Evolutionary conservation across 805 yeast genomes (phyloP), one percentile per base, ranked within the genome.

Genomic region (Schwanniomyces occidentalis): DNA sequence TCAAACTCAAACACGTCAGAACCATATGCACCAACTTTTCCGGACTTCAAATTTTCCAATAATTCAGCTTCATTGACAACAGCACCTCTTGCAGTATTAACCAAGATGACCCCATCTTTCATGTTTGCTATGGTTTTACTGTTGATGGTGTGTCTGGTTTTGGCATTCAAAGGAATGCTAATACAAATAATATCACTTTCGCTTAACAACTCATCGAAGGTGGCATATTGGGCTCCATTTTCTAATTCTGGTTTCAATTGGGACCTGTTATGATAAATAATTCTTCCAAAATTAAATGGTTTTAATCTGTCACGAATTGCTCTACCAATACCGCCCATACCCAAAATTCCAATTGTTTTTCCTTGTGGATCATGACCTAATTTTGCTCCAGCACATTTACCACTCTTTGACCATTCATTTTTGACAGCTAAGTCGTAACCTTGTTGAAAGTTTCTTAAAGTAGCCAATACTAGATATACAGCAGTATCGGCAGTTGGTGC

Each of bases 261-360:
- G 32, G 59, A 61, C 48, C 95, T 75, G 65, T 86, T 88, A 61
- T 87, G 74, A 61, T 88, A 88, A 24, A 82, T 58, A 44, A 84
- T 76, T 49, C 76, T 79, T 21, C 59, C 63, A 59, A 87, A 85
- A 3, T 93, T 95, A 59, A 88, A 87, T 6, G 91, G 90, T 45
- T 63, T 61, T 42, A 85, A 69, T 48, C 91, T 74, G 45, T 79
- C 77, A 35, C 87, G 72, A 34, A 88, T 79, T 19, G 86, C 85
- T 39, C 89, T 76, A 30, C 96, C 96, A 61, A 88, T 87, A 22
- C 95, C 95, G 21, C 96, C 96, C 76, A 88, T 73, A 10, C 96
- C 96, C 34, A 84, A 66, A 35, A 88, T 80, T 31, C 96, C 96
- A 15, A 88, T 81, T 13, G 71, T 71, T 52, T 82, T 82, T 6